Evolutionary conservation across 192 early-diverging fungal genomes (phyloP), one percentile per base, ranked within the genome.

Genomic region (Phlyctochytrium arcticum): DNA sequence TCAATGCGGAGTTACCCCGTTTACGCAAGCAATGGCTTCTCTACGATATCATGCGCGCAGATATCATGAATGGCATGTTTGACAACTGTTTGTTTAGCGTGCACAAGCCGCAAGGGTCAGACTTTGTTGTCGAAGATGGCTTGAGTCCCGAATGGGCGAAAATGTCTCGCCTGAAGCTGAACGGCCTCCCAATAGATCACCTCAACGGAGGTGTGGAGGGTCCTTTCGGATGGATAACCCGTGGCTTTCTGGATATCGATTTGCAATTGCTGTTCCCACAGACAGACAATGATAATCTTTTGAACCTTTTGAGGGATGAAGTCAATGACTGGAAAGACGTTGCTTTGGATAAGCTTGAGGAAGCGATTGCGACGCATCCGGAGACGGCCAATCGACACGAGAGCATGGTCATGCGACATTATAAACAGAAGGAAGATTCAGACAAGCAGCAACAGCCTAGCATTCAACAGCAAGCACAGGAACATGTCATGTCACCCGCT

Each of bases 41-140:
- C 34, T 93, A 91, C 64, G 96, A 98, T 67, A 69, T 92, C 24
- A 75, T 98, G 57, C 86, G 88, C 54, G 96, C 96, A 8, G 88
- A 90, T 49, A 86, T 84, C 4, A 88, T 95, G 58, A 88, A 93
- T 6, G 96, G 96, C 7, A 90, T 89, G 73, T 94, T 94, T 67
- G 94, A 97, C 66, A 90, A 95, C 65, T 95, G 93, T 64, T 71
- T 97, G 60, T 98, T 98, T 62, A 92, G 88, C 56, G 87, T 96
- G 19, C 92, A 94, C 69, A 85, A 87, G 48, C 86, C 91, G n/a
- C 91, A 92, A 65, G 67, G 87, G 34, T 80, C 76, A 37, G 80
- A 87, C 9, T 31, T 70, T 29, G 54, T 62, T 29, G 4, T 36
- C 50, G 42, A 58, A 21, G 49, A 50, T 29, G 54, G 56, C 10